phyloP scores from a whole-genome alignment of 495 filamentous ascomycete species.

The Penicillium lagena region DNA sequence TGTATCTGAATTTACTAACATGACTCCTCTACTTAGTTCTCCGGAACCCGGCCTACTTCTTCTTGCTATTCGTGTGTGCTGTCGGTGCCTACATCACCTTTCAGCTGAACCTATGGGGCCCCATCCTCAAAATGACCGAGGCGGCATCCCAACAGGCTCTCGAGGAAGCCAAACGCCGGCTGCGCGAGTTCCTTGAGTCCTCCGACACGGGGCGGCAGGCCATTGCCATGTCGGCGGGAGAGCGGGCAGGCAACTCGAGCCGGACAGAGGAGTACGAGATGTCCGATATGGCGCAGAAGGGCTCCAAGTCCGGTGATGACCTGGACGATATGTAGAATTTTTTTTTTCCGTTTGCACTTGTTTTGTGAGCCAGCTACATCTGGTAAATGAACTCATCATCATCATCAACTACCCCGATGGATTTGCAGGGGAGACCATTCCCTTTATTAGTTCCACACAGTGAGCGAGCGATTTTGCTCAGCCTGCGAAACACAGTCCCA shows the following conservation, averaged over 20 bases:
- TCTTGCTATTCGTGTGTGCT: constrained; percentile 71
- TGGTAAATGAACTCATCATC: no score
- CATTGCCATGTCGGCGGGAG: constrained; percentile 57
- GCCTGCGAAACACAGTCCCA: no score
- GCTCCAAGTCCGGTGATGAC: constrained; percentile 23
- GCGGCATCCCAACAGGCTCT: constrained; percentile 81
- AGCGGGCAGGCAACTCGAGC: constrained; percentile 10
- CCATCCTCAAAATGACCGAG: constrained; percentile 88
- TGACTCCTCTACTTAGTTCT: constrained; percentile 51
- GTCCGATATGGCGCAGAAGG: constrained; percentile 32
- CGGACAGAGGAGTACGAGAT: constrained; percentile 39
- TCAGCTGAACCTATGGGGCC: constrained; percentile 89
- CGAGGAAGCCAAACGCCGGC: constrained; percentile 80
- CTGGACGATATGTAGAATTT: constrained; percentile 35
- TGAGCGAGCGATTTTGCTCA: no score
- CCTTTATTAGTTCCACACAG: no score
- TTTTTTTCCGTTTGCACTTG: no score
- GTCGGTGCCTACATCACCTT: constrained; percentile 82
- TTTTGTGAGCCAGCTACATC: no score
- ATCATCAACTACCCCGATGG: no score
- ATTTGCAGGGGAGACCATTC: no score
- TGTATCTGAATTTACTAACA: constrained; percentile 8
- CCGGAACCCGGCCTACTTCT: constrained; percentile 86
- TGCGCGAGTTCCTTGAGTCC: constrained; percentile 79
- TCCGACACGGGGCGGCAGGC: constrained; percentile 75